Base-by-base conservation (phyloP, 805 yeast genomes). In the Ogataea methylovora region DNA sequence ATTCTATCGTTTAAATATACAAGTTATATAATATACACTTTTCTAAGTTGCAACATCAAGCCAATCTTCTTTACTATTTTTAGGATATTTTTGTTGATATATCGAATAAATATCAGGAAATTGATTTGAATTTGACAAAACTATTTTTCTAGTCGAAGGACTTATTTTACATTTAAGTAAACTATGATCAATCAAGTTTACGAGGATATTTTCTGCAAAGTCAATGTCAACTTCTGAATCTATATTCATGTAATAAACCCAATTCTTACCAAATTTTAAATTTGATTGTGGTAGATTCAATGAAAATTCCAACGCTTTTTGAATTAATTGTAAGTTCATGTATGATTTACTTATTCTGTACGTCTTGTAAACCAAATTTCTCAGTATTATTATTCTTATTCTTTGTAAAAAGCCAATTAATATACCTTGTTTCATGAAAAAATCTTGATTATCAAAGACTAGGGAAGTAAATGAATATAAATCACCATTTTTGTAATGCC, bases 101-200 rank as follows among this genome's bases (percentile, higher is more conserved):
- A 49, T 42, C 1, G 36, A 44, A 28, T 33, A 38, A 3, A 52
- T 40, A 13, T 38, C 37, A 4, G 63, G 63, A 35, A 58, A 58
- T 10, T 52, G 37, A 10, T 40, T 52, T 2, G 42, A 46, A 32
- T 55, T 55, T 26, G 61, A 51, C 27, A 58, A 20, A 7, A 51
- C 47, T n/a, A 58, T 34, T 2, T 35, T 40, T n/a, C 38, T 44
- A 13, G 33, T 23, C 1, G 48, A 32, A 7, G 56, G 48, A 0
- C 52, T 49, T 4, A 73, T 46, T 38, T 75, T 76, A 0, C 78
- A 82, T 40, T 67, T 71, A 24, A 77, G 44, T 13, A 74, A 48
- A 36, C 69, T 72, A 37, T 71, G 72, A 40, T 73, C 79, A 27
- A 73, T 67, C n/a, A 77, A 44, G 2, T 72, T 54, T 11, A 71